Percentiles rank a stretch among this genome's conserved stretches.
Conservation (phyloP, 2,329 filamentous ascomycete species). For the Alternaria burnsii region DNA sequence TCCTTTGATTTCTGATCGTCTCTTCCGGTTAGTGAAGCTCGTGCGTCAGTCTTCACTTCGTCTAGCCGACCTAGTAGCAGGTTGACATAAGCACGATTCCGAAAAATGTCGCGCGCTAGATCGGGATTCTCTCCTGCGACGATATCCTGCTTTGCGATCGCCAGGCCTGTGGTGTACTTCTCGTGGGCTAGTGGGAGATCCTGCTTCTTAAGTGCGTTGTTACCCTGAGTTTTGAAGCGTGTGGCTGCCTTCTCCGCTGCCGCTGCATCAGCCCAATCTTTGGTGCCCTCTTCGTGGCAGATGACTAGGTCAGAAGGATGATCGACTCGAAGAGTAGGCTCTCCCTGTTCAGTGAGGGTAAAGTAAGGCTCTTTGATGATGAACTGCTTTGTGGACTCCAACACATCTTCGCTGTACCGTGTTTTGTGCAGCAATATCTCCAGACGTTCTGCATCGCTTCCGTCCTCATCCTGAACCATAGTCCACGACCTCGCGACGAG, state of each 20-base stretch:
- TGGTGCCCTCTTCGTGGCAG: constrained; percentile 44
- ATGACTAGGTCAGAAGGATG: constrained; percentile 61
- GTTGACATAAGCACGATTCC: constrained; percentile 48
- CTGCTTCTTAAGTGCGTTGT: constrained; percentile 40
- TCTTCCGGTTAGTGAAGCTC: constrained; percentile 34
- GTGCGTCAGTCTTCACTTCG: constrained; percentile 43
- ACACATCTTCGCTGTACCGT: constrained; percentile 42
- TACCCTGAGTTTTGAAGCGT: constrained; percentile 49
- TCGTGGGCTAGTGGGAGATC: constrained; percentile 50
- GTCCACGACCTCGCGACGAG: constrained; percentile 46
- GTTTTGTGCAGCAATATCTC: constrained; percentile 39
- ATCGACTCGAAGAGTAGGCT: constrained; percentile 61
- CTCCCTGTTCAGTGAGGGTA: constrained; percentile 52
- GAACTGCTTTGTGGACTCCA: constrained; percentile 49
- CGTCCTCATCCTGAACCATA: constrained; percentile 48
- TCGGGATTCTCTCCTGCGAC: constrained; percentile 25
- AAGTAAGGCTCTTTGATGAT: constrained; percentile 66
- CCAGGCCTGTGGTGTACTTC: constrained; percentile 43
- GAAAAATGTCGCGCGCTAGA: constrained; percentile 44
- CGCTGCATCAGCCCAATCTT: constrained; percentile 35
- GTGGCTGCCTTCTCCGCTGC: constrained; percentile 42
- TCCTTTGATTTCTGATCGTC: constrained; percentile 39
- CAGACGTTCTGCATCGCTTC: constrained; percentile 46
- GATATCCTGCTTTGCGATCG: constrained; percentile 31
- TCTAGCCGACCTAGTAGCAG: constrained; percentile 40